These are phyloP conservation scores for Orbilia oligospora DNA, from an alignment of 2,329 filamentous ascomycete genomes.

Conservation along the genomic window DNA sequence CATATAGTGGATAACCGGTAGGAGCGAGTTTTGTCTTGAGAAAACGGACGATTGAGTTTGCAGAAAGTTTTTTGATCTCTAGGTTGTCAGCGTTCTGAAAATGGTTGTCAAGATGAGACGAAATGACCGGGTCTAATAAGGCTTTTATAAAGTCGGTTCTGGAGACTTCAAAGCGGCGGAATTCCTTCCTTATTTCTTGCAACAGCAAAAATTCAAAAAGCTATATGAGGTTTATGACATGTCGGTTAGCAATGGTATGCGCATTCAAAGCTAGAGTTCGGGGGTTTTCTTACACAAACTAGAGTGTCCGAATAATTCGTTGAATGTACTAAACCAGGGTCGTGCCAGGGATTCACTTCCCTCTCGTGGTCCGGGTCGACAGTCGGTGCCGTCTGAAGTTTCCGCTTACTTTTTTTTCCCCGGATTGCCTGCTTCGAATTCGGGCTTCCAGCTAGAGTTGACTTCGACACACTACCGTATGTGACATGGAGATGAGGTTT, in stretches of 20 bases:
- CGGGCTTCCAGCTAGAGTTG: too few relatives aligned
- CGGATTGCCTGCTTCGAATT: not conserved
- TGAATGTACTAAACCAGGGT: not conserved
- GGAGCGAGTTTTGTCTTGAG: not conserved
- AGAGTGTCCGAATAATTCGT: not conserved
- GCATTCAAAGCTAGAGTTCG: not conserved
- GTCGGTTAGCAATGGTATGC: not conserved
- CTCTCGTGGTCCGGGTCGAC: not conserved
- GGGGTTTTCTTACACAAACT: not conserved
- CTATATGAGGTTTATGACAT: not conserved
- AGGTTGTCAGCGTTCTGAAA: slow-evolving; percentile 3
- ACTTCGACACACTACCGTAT: too few relatives aligned
- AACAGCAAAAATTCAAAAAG: slow-evolving; percentile 14
- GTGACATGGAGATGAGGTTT: too few relatives aligned
- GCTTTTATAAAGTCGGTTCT: slow-evolving; percentile 22
- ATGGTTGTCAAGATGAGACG: not conserved
- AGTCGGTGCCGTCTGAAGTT: not conserved
- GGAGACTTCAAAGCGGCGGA: not conserved
- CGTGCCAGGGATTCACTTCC: slow-evolving; percentile 6
- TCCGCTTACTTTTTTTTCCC: not conserved
- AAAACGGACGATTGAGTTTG: slow-evolving; percentile 18
- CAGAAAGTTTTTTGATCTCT: slow-evolving; percentile 16
- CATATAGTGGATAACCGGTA: not conserved
- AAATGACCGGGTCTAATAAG: not conserved
- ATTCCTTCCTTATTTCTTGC: slow-evolving; percentile 2